Evolutionary conservation across 2,329 filamentous ascomycete species (phyloP).

Genomic region (Paracamarosporium sp.): DNA sequence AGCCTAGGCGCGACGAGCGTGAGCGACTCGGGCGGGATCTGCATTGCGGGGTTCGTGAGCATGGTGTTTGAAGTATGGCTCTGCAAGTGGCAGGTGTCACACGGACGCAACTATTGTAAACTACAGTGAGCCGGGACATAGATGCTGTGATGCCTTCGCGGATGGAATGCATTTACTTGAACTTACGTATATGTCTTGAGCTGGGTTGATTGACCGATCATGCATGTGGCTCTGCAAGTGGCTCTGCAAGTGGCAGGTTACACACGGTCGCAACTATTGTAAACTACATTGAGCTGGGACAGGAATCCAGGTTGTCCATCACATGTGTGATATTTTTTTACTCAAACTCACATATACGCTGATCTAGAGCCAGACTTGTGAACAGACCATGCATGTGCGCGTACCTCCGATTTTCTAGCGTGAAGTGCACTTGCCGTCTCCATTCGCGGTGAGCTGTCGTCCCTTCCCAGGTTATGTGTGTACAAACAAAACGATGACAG

Average conservation of each 20-base stretch:
- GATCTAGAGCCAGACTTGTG: too few relatives aligned
- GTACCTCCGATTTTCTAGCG: not conserved
- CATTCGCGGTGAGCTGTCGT: not conserved
- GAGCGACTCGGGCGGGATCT: constrained; percentile 90
- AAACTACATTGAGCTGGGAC: constrained; percentile 30
- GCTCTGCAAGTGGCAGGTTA: constrained; percentile 84
- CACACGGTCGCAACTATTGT: constrained; percentile 72
- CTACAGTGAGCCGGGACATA: constrained; percentile 21
- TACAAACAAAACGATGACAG: not conserved
- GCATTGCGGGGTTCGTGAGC: constrained; percentile 82
- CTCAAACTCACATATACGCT: too few relatives aligned
- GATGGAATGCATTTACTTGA: too few relatives aligned
- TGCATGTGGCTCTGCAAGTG: too few relatives aligned
- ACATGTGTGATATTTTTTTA: too few relatives aligned
- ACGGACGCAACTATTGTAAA: constrained; percentile 70
- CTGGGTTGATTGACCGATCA: too few relatives aligned
- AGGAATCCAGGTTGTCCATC: not conserved
- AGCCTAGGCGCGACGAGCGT: constrained; percentile 89
- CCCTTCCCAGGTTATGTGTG: not conserved
- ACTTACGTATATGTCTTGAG: too few relatives aligned
- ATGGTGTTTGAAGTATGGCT: constrained; percentile 83
- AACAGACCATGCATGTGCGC: too few relatives aligned
- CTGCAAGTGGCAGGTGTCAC: constrained; percentile 83
- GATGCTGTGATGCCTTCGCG: not conserved
- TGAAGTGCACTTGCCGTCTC: not conserved